phyloP scores from a whole-genome alignment of 2,329 filamentous ascomycete genomes.

The Penicillium sp. region DNA sequence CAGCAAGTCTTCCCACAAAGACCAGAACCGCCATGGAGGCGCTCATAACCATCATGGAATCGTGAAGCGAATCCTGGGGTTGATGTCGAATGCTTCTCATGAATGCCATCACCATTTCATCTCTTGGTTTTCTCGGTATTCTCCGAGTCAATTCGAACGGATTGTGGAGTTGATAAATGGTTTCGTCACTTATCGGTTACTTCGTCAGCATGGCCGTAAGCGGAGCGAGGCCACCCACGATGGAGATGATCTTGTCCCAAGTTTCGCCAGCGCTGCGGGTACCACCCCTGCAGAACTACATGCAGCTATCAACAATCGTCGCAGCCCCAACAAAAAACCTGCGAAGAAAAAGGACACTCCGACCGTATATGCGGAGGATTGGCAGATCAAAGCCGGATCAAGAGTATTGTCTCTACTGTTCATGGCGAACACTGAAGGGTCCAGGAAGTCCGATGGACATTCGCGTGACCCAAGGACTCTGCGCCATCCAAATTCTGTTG shows the following conservation, averaged over 20 bases:
- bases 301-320: slow-evolving; percentile 67
- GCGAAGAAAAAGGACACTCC: slow-evolving; percentile 54
- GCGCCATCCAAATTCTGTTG: slow-evolving; percentile 41
- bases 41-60: slow-evolving; percentile 77
- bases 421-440: slow-evolving; percentile 64
- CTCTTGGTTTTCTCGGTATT: slow-evolving; percentile 74
- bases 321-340: slow-evolving; percentile 52
- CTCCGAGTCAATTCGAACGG: slow-evolving; percentile 66
- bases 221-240: slow-evolving; percentile 61
- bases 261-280: slow-evolving; percentile 65
- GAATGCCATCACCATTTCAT: slow-evolving; percentile 77
- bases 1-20: slow-evolving; percentile 19
- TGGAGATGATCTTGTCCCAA: slow-evolving; percentile 63
- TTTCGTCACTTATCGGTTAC: slow-evolving; percentile 79
- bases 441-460: slow-evolving; percentile 41
- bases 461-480: slow-evolving; percentile 32
- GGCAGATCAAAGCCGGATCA: slow-evolving; percentile 82
- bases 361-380: slow-evolving; percentile 75
- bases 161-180: slow-evolving; percentile 75
- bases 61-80: slow-evolving; percentile 78
- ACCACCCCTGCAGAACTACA: slow-evolving; percentile 70
- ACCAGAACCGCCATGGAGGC: slow-evolving; percentile 30
- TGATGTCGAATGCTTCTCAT: slow-evolving; percentile 73
- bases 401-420: slow-evolving; percentile 80
- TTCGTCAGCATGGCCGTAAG: slow-evolving; percentile 69